Evolutionary conservation across 176 grass and related monocot species (phyloP), one percentile per base, ranked within the genome.

Genomic region (Bromus sterilis): DNA sequence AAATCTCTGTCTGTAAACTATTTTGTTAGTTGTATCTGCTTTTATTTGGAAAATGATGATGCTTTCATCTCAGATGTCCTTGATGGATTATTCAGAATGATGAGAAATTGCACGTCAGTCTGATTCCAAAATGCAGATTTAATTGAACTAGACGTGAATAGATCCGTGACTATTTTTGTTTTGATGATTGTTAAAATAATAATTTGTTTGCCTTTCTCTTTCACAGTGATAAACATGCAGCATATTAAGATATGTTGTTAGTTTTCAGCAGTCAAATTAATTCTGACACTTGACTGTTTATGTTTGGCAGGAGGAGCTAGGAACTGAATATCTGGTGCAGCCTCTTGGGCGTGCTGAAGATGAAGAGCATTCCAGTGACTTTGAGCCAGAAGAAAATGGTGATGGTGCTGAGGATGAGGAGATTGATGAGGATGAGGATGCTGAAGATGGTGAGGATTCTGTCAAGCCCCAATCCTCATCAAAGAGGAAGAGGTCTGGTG

Each of bases 51-150:
- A 85, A 70, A 66, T 81, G 87, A 89, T 11, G 82, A 81, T 76
- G 9, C 33, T 49, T 33, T 42, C 7, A 71, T 28, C 34, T 69
- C 70, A 76, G 87, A 89, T 80, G 11, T 85, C 87, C 87, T 79
- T 67, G 7, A 80, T 76, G 70, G 77, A 81, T 75, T 40, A 40
- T 11, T 59, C 31, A 53, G 66, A 63, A 80, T 76, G 87, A 71
- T 81, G 87, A 89, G 48, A 88, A 76, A 33, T 89, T 85, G 87
- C 87, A 89, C 82, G 87, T 89, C 87, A 89, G 87, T 89, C 87
- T 85, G 82, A 85, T 85, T 71, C 77, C 81, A 84, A 5, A 21
- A 31, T 51, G 33, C 24, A 6, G 36, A 2, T 46, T 60, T 40
- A 32, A 20, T 16, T 36, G 3, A 55, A 68, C 31, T 68, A 16